Conservation (phyloP, 768 basidiomycete genomes). For the Rhizopogon roseolus region DNA sequence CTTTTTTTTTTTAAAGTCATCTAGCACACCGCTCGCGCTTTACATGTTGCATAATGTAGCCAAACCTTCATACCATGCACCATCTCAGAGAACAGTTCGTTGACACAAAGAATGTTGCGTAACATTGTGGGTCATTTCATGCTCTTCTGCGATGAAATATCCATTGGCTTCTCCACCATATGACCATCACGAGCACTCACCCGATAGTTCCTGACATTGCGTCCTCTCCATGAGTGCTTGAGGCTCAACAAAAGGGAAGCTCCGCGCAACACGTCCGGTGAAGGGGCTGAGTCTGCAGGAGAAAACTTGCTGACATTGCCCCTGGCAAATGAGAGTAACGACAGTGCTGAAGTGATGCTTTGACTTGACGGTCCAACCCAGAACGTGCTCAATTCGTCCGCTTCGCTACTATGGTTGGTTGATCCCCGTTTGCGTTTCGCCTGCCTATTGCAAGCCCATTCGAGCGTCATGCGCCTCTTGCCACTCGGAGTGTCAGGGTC, state of each 20-base stretch:
- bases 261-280: conserved; percentile 22
- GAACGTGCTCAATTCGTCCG: neutral
- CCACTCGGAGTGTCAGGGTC: conserved; percentile 1
- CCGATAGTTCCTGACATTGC: neutral
- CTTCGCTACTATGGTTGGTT: conserved; percentile 1
- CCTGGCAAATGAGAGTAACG: conserved; percentile 25
- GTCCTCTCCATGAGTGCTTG: conserved; percentile 20
- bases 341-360: conserved; percentile 22
- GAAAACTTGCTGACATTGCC: neutral
- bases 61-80: conserved; percentile 12
- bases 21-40: conserved; percentile 15
- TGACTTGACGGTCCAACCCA: conserved; percentile 1
- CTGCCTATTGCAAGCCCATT: conserved; percentile 41
- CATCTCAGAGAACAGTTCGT: neutral
- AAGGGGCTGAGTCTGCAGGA: neutral
- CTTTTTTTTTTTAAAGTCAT: conserved; percentile 24
- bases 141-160: neutral
- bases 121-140: neutral
- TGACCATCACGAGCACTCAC: neutral
- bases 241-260: conserved; percentile 23
- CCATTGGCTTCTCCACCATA: neutral
- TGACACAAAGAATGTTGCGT: neutral
- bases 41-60: conserved; percentile 23
- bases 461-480: conserved; percentile 30
- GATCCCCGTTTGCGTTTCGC: conserved; percentile 30